A percentile compares a stretch with the other conserved stretches of the same genome.
These are phyloP conservation scores for Cenchrus americanus DNA, from an alignment of 176 grass and related monocot species.

Conservation along the genomic window DNA sequence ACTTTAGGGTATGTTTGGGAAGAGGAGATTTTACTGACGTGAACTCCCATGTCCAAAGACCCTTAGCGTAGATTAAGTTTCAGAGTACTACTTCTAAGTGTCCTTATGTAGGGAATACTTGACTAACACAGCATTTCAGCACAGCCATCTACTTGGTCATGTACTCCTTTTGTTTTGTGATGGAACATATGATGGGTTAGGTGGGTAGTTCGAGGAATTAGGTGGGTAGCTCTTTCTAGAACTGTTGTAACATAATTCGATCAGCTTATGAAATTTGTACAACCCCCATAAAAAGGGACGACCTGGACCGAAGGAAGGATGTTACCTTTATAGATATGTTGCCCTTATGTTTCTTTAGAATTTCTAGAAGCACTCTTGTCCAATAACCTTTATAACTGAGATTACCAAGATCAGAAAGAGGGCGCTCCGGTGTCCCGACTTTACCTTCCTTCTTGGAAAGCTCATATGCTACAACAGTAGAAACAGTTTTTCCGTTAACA, in stretches of 20 bases:
- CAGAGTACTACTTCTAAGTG: neutral
- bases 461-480: conserved; percentile 76
- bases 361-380: conserved; percentile 95
- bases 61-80: conserved; percentile 9
- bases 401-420: conserved; percentile 94
- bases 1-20: neutral
- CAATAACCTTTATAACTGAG: conserved; percentile 94
- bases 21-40: neutral
- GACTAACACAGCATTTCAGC: neutral
- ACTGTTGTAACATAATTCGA: neutral
- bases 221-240: neutral
- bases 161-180: no score
- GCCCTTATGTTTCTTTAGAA: conserved; percentile 97
- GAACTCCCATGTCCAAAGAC: neutral
- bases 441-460: conserved; percentile 99
- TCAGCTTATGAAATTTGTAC: conserved; percentile 4
- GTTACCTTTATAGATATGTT: conserved; percentile 99
- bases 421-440: conserved; percentile 94
- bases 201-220: no score
- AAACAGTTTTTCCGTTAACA: conserved; percentile 17
- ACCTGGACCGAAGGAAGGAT: neutral
- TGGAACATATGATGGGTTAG: no score
- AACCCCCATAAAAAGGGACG: neutral
- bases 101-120: neutral
- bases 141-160: neutral